Base-by-base conservation (phyloP, 1,284 basidiomycete species). In the Exsudoporus floridanus region DNA sequence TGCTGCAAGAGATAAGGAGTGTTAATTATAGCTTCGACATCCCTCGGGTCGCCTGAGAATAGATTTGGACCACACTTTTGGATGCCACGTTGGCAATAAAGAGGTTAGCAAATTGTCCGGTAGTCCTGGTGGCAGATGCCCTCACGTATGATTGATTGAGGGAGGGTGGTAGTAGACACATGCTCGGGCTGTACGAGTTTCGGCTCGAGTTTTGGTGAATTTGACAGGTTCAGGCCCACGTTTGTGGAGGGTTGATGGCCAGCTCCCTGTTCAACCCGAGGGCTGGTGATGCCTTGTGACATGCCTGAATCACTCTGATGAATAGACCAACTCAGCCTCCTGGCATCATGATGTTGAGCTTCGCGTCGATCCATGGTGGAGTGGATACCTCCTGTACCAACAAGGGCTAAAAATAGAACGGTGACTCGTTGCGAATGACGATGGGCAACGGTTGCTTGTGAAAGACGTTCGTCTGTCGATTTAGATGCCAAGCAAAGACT, bases 1-100 rank as follows among this genome's bases (percentile, higher is more conserved):
- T n/a, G 8, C 19, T 21, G 8, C 3, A 28, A 18, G 19, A 14
- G 28, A 18, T 38, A 16, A 36, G 23, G 5, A 13, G 21, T 7
- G 18, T 21, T 46, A 52, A 64, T 48, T 46, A 47, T 59, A 48
- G 13, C 25, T 18, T 27, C 9, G 18, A 33, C 16, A 35, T 47
- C 42, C 46, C 41, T 39, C 48, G 46, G 25, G 28, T n/a, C n/a
- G n/a, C n/a, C n/a, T n/a, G n/a, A 30, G 12, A 30, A 45, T 30
- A n/a, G 35, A 53, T 46, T 41, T 27, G 36, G 23, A 37, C 14
- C 41, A 39, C 23, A 38, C 27, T 23, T 36, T 28, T 46, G 27
- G 18, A 38, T 52, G 28, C 28, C 41, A 59, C 27, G 47, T 23
- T 25, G 31, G 34, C 45, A 28, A 28, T 25, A 21, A 10, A 5